Base-by-base conservation (phyloP, 1,284 basidiomycete genomes). In the Termitomyces sp. region DNA sequence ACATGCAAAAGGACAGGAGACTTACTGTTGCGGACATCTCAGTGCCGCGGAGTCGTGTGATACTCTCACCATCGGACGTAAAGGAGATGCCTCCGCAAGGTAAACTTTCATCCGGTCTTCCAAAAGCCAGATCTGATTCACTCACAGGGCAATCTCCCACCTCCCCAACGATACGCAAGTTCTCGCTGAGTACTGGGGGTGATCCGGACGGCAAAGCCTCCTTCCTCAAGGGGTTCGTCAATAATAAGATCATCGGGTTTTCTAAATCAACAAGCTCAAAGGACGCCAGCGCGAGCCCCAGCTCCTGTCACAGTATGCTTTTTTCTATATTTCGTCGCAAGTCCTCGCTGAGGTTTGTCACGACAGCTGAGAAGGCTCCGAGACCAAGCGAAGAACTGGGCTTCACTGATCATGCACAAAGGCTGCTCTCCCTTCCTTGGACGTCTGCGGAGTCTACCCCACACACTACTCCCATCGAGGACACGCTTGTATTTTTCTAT, bases 171-270 rank as follows among this genome's bases (percentile, higher is more conserved):
- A 38, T 24, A 18, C 49, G 52, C 50, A 48, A 35, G 18, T 44
- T 49, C 24, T 47, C 54, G 33, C 38, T 52, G 16, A 47, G 47
- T 31, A 48, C 34, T 4, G 31, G 47, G 3, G 21, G 18, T 10
- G 48, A 43, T 39, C 8, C 50, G 24, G 48, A 56, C 5, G 26
- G 40, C 19, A 55, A 54, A 34, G 28, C 49, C 10, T 51, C 52
- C 13, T 53, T 56, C 43, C 47, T 56, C 42, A 53, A 56, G 31
- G 54, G 49, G 35, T 46, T 58, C 16, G 49, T 50, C 37, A 53
- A 46, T 42, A 41, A 8, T 24, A 56, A 49, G 33, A 37, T 50
- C 31, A 24, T 35, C 31, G 26, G 34, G 5, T 54, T 49, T 47
- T 45, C 54, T 34, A 56, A 49, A 41, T 37, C 52, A 11, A 43